Evolutionary conservation across 2,329 filamentous ascomycete species (phyloP).

Genomic region (Neonectria sp.): DNA sequence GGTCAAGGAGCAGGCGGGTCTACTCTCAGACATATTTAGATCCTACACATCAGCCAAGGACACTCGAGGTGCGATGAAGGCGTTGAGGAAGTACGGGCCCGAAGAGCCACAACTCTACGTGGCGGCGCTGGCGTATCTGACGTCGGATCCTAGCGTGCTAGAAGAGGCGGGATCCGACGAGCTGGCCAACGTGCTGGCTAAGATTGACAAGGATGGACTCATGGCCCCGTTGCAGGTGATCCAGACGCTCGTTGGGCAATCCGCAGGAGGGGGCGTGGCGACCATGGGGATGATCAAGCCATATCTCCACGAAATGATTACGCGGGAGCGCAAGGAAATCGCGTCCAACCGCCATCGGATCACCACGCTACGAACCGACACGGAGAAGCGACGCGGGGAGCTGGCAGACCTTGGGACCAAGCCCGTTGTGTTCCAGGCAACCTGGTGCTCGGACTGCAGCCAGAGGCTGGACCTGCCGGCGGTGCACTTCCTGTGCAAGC

Average conservation of each 20-base stretch:
- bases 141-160: slow-evolving; percentile 84
- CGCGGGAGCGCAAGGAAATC: slow-evolving; percentile 90
- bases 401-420: slow-evolving; percentile 83
- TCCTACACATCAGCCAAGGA: slow-evolving; percentile 95
- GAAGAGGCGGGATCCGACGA: slow-evolving; percentile 89
- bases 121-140: slow-evolving; percentile 93
- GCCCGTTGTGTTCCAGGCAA: slow-evolving; percentile 91
- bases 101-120: slow-evolving; percentile 94
- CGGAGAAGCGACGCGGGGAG: slow-evolving; percentile 83
- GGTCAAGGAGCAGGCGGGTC: slow-evolving; percentile 92
- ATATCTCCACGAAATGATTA: slow-evolving; percentile 91
- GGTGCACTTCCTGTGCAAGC: slow-evolving; percentile 97
- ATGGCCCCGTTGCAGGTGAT: slow-evolving; percentile 98
- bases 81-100: slow-evolving; percentile 90
- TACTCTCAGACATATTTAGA: slow-evolving; percentile 95
- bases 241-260: slow-evolving; percentile 84
- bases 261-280: slow-evolving; percentile 73
- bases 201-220: slow-evolving; percentile 90
- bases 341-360: slow-evolving; percentile 84
- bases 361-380: slow-evolving; percentile 86
- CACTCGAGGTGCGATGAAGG: slow-evolving; percentile 90
- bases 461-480: slow-evolving; percentile 86
- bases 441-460: slow-evolving; percentile 87
- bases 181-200: slow-evolving; percentile 82
- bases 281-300: slow-evolving; percentile 98